phyloP scores from a whole-genome alignment of 2,329 filamentous ascomycete species.

The Sclerotinia nivalis region DNA sequence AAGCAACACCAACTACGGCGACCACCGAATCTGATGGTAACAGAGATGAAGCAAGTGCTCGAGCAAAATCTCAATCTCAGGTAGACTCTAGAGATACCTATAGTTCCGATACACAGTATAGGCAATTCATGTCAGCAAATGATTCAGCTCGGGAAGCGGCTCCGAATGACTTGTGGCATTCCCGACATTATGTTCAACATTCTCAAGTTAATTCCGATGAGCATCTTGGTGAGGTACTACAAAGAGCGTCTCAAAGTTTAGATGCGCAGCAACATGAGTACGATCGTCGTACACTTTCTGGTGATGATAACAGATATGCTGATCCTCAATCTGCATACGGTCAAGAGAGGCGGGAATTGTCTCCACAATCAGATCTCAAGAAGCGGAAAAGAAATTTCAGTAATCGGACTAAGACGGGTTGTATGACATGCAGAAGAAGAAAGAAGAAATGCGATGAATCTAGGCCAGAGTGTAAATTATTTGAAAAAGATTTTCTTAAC shows the following conservation, averaged over 20 bases:
- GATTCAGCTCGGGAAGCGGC: conserved; percentile 33
- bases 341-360: conserved; percentile 39
- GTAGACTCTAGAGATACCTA: conserved; percentile 40
- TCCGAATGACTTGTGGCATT: conserved; percentile 36
- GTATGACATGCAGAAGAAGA: conserved; percentile 83
- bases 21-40: conserved; percentile 42
- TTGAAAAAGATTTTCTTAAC: conserved; percentile 10
- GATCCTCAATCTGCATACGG: conserved; percentile 43
- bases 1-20: conserved; percentile 39
- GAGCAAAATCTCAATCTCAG: conserved; percentile 45
- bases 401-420: conserved; percentile 94
- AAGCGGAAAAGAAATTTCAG: conserved; percentile 82
- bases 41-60: conserved; percentile 43
- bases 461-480: conserved; percentile 81
- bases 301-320: conserved; percentile 43
- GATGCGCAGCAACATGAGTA: conserved; percentile 43
- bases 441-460: conserved; percentile 99
- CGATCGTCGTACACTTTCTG: conserved; percentile 42
- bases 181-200: conserved; percentile 45
- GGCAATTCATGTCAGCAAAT: conserved; percentile 31
- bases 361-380: conserved; percentile 61
- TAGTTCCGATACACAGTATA: conserved; percentile 33
- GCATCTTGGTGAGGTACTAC: conserved; percentile 53
- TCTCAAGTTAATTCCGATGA: conserved; percentile 51
- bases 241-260: conserved; percentile 48